These are phyloP conservation scores for Cicer pinnatifidum DNA, from an alignment of 306 rosid genomes.

Conservation along the genomic window DNA sequence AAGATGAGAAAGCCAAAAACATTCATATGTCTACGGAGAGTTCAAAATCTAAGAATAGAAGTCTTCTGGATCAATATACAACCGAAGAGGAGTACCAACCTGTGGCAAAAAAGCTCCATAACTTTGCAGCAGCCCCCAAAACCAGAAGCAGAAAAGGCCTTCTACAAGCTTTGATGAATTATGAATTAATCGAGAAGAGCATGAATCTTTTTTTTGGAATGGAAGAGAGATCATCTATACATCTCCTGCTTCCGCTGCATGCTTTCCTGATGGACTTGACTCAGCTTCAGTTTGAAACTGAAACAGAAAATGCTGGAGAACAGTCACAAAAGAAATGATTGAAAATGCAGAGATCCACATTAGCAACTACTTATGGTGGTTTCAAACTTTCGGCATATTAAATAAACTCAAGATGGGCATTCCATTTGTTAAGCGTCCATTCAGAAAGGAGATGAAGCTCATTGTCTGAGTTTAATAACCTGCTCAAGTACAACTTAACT, in stretches of 20 bases:
- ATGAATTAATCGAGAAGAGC: neutral
- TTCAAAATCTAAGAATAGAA: slow-evolving; percentile 32
- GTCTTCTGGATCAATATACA: slow-evolving; percentile 35
- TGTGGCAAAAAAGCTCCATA: neutral
- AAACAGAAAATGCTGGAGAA: slow-evolving; percentile 47
- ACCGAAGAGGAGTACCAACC: slow-evolving; percentile 19
- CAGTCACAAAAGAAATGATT: slow-evolving; percentile 32
- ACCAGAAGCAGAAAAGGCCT: slow-evolving; percentile 3
- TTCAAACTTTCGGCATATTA: neutral
- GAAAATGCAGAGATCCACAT: neutral
- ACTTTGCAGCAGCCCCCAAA: neutral
- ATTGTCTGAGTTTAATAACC: slow-evolving; percentile 1
- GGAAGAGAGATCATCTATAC: slow-evolving; percentile 39
- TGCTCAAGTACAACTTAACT: slow-evolving; percentile 13
- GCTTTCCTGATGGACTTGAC: slow-evolving; percentile 43
- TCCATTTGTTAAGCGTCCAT: slow-evolving; percentile 4
- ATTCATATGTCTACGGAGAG: slow-evolving; percentile 40
- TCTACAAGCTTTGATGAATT: neutral
- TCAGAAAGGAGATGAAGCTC: slow-evolving; percentile 15
- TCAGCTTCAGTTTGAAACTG: slow-evolving; percentile 36
- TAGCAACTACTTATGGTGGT: slow-evolving; percentile 10
- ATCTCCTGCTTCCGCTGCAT: slow-evolving; percentile 37
- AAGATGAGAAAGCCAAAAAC: neutral
- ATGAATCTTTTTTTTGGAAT: slow-evolving; percentile 9
- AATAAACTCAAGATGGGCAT: neutral